Conservation (phyloP, 192 early-diverging fungal species). For the Linnemannia elongata region DNA sequence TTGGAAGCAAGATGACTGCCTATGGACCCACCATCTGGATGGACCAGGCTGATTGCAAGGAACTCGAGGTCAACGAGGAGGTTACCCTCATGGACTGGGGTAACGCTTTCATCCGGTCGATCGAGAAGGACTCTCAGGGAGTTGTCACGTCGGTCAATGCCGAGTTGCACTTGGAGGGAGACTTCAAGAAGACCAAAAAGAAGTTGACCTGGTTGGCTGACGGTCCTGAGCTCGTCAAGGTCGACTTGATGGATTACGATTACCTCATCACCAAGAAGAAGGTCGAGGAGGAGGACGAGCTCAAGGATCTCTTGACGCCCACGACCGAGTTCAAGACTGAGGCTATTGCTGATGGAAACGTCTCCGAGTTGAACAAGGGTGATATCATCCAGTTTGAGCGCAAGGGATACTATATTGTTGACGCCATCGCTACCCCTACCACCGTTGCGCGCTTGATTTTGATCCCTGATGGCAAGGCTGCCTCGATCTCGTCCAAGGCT, state of each 20-base stretch:
- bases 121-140: constrained; percentile 71
- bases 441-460: constrained; percentile 76
- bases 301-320: constrained; percentile 87
- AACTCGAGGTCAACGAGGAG: constrained; percentile 89
- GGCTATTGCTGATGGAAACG: constrained; percentile 79
- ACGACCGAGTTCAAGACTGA: constrained; percentile 83
- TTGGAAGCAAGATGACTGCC: constrained; percentile 89
- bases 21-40: constrained; percentile 85
- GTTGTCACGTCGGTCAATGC: constrained; percentile 74
- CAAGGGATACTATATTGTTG: constrained; percentile 95
- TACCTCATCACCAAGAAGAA: constrained; percentile 99
- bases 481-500: constrained; percentile 76
- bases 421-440: constrained; percentile 66
- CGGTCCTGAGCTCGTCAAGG: constrained; percentile 72
- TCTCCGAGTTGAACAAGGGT: constrained; percentile 68
- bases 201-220: constrained; percentile 96
- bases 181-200: constrained; percentile 99
- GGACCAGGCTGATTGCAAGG: constrained; percentile 89
- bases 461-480: constrained; percentile 95
- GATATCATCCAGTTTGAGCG: constrained; percentile 98
- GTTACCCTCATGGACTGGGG: constrained; percentile 99
- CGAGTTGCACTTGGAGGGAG: constrained; percentile 89
- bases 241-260: constrained; percentile 91
- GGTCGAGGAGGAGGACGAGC: constrained; percentile 91
- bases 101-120: constrained; percentile 89